phyloP scores from a whole-genome alignment of 225 moss, liverwort and hornwort species.

The Physcomitrellopsis africana region DNA sequence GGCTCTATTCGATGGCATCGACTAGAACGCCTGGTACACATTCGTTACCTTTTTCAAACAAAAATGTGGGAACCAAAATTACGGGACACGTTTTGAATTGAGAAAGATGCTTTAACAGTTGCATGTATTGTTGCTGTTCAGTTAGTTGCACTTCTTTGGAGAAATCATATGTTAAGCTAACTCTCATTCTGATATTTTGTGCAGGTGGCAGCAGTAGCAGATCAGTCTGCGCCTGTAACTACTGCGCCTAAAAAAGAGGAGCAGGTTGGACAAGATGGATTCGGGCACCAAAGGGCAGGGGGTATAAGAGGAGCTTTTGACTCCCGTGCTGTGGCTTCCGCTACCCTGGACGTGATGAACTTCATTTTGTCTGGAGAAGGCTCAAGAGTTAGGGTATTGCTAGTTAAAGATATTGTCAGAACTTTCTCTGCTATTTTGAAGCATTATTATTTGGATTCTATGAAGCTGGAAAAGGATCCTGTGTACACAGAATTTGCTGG shows the following conservation, averaged over 20 bases:
- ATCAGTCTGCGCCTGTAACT: constrained; percentile 52
- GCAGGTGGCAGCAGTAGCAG: constrained; percentile 81
- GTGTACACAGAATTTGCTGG: constrained; percentile 20
- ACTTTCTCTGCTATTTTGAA: constrained; percentile 55
- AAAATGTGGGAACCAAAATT: not conserved
- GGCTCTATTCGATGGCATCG: constrained; percentile 90
- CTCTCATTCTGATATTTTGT: constrained; percentile 3
- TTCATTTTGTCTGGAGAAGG: constrained; percentile 77
- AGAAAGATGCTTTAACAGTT: not conserved
- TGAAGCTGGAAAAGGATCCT: constrained; percentile 38
- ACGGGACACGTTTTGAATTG: not conserved
- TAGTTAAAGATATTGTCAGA: constrained; percentile 74
- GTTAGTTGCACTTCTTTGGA: not conserved
- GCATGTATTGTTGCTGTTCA: not conserved
- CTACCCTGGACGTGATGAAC: constrained; percentile 64
- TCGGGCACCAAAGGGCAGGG: constrained; percentile 57
- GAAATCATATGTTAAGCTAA: not conserved
- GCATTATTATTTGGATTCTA: constrained; percentile 43
- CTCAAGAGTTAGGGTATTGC: constrained; percentile 59
- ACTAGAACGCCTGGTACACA: constrained; percentile 71
- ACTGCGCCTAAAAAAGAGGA: constrained; percentile 28
- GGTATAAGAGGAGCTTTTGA: constrained; percentile 80
- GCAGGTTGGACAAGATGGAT: constrained; percentile 58
- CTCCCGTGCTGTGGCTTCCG: constrained; percentile 80
- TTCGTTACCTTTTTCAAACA: not conserved